phyloP scores from a whole-genome alignment of 23 red algal species.

The Gracilaria gracilis region DNA sequence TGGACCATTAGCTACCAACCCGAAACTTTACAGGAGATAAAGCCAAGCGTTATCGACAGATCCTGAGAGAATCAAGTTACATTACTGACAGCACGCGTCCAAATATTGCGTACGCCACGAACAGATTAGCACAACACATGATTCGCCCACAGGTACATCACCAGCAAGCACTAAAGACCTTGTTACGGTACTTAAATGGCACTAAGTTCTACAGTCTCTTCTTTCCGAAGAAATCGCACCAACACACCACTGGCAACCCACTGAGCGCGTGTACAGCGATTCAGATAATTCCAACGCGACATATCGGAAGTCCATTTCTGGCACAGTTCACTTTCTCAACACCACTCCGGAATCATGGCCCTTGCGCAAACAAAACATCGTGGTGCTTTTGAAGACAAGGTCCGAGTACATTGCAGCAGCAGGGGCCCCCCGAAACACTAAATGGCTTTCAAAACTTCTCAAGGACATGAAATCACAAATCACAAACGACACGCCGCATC shows the following conservation, averaged over 20 bases:
- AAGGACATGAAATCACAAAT: too few species aligned
- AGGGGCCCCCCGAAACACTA: not conserved
- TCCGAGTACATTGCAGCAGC: not conserved
- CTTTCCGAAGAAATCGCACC: not conserved
- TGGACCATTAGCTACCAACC: not conserved
- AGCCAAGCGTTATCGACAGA: not conserved
- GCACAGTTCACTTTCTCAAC: not conserved
- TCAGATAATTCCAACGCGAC: not conserved
- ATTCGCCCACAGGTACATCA: not conserved
- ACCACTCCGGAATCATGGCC: not conserved
- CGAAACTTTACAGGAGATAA: not conserved
- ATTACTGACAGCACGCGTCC: constrained; percentile 22
- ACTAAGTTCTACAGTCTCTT: not conserved
- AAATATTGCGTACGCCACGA: constrained; percentile 1
- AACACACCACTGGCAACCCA: not conserved
- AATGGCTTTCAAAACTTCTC: too few species aligned
- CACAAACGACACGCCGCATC: too few species aligned
- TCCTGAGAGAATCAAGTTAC: constrained; percentile 15
- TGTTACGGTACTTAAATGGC: too few species aligned
- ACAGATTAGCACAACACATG: constrained; percentile 10
- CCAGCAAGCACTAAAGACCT: not conserved
- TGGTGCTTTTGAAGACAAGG: not conserved
- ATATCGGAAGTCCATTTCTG: not conserved
- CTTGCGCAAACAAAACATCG: not conserved
- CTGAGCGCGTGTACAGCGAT: not conserved